Base-by-base conservation (phyloP, 768 basidiomycete species). In the Lactarius psammicola region DNA sequence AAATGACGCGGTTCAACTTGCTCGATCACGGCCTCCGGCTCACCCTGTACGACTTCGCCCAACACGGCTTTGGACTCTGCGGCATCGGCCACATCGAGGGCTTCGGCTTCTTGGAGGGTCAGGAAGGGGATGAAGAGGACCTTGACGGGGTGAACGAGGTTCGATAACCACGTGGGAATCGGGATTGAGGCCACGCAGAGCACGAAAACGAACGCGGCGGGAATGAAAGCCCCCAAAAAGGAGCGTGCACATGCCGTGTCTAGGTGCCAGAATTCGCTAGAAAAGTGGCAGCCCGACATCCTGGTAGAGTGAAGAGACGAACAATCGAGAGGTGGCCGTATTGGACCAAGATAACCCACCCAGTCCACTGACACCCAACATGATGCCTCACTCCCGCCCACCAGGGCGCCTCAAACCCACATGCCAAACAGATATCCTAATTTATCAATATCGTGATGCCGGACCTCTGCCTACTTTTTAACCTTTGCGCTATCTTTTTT, bases 151-250 rank as follows among this genome's bases (percentile, higher is more conserved):
- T 65, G 38, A 0, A 68, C 40, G 11, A 76, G 57, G 8, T 69
- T 70, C 13, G 69, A 64, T 26, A 74, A 15, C 70, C 67, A 70
- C 20, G 66, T 60, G 33, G 69, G 68, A 42, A 60, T 57, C n/a
- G 69, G 58, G 20, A 67, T 64, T 13, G 63, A 64, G 31, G 73
- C 71, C 34, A 85, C 46, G 66, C 76, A 81, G 23, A 85, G 72
- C 3, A 69, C 70, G 56, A 80, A 76, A 46, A 85, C 84, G 62
- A 85, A 71, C 4, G 74, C 71, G n/a, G 79, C 80, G 28, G 85
- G 85, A 0, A 76, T 56, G 36, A 86, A 53, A 3, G 82, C 77
- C n/a, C 78, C 77, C 85, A 84, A 87, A 20, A 82, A 77, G 0
- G 75, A 74, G 34, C 86, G 79, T 3, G 84, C 74, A 69, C 87